Evolutionary conservation across 169 alveolate genomes (phyloP), one percentile per base, ranked within the genome.

Genomic region (Haemoproteus tartakovskyi): DNA sequence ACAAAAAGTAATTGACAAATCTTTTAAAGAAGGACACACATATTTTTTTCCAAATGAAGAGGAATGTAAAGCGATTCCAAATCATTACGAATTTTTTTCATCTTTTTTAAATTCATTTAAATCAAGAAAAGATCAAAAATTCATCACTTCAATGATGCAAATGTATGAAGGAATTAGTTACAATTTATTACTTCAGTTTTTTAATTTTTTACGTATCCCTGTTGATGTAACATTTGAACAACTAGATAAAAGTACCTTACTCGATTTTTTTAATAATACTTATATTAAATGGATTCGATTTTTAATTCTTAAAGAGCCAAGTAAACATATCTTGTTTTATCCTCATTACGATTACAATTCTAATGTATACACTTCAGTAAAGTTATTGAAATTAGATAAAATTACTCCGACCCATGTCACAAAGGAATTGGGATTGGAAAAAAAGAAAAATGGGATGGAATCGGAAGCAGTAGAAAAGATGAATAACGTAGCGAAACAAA

Each of bases 281-380:
- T 67, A 67, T 46, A 67, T 67, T 54, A 67, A 67, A 22, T 67
- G 82, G 82, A 18, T 41, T 2, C 67, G 82, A 9, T 67, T 67
- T 40, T 40, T 67, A 52, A 67, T 54, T 36, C 43, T 67, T 43
- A 67, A 67, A 46, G 82, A 67, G 56, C 51, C 51, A 43, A 47
- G n/a, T 9, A 48, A 19, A 21, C 18, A 48, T 2, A 16, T 67
- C 24, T 29, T 37, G 8, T 67, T 27, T 41, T 40, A 22, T 36
- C 82, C 82, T 8, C 82, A 67, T 30, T 67, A 24, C 56, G 82
- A 67, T 46, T 41, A 67, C 50, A 54, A 11, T 2, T 54, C 56
- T 24, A 54, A 67, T 54, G 21, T 52, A 1, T 43, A 52, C 43
- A 54, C 74, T 12, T 48, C 37, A 43, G 24, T 67, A 12, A 51